These are phyloP conservation scores for Phialophora macrospora DNA, from an alignment of 2,329 filamentous ascomycete genomes.

Conservation along the genomic window DNA sequence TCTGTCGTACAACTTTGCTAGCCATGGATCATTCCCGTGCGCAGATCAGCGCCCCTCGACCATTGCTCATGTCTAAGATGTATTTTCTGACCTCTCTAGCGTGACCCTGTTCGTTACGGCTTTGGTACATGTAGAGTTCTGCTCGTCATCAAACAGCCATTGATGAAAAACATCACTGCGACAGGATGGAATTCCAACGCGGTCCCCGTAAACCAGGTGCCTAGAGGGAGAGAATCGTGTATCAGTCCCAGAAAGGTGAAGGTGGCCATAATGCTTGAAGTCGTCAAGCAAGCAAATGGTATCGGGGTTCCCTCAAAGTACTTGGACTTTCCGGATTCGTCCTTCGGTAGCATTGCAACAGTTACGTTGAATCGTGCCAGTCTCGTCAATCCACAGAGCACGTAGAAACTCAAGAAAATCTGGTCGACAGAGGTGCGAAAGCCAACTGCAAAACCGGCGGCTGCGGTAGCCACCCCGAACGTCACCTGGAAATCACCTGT, in stretches of 20 bases:
- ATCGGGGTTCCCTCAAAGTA: conserved; percentile 99
- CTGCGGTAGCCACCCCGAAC: conserved; percentile 88
- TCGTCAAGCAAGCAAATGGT: conserved; percentile 76
- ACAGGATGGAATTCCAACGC: conserved; percentile 82
- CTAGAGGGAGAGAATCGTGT: conserved; percentile 76
- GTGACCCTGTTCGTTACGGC: not conserved
- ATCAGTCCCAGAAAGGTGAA: conserved; percentile 85
- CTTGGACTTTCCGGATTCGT: conserved; percentile 84
- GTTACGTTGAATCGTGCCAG: conserved; percentile 98
- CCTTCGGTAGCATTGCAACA: conserved; percentile 85
- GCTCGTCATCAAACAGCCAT: conserved; percentile 93
- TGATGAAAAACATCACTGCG: conserved; percentile 78
- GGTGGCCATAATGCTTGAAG: conserved; percentile 84
- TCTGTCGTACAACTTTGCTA: not conserved
- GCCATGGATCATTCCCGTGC: not conserved
- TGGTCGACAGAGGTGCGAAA: conserved; percentile 85
- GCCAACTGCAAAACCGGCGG: conserved; percentile 85
- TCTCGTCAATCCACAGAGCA: conserved; percentile 83
- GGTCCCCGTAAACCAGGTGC: conserved; percentile 69
- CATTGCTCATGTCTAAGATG: not conserved
- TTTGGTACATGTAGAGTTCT: conserved; percentile 73
- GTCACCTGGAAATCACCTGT: conserved; percentile 69
- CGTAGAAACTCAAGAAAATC: conserved; percentile 79
- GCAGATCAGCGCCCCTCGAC: not conserved
- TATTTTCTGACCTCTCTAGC: not conserved